Percentiles rank a stretch among this genome's conserved stretches.
Evolutionary conservation across 345 rosid genomes (phyloP).

Genomic region (Dimocarpus longan): DNA sequence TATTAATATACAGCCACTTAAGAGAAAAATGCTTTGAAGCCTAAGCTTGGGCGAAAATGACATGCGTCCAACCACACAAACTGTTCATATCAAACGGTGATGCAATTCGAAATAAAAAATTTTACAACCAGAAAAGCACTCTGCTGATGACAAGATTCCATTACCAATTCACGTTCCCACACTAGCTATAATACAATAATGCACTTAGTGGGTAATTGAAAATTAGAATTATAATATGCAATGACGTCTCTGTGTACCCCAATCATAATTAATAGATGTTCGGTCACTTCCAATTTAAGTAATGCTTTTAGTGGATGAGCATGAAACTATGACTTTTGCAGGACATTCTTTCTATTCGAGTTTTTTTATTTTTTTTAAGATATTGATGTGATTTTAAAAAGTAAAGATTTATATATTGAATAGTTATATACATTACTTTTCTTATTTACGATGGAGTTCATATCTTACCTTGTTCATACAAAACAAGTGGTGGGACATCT

Average conservation of each 20-base stretch:
- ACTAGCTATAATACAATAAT: background rate
- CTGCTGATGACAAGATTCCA: constrained; percentile 31
- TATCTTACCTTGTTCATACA: too few relatives aligned
- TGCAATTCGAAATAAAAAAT: background rate
- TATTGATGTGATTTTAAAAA: background rate
- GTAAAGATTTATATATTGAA: too few relatives aligned
- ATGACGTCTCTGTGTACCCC: background rate
- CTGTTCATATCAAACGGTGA: background rate
- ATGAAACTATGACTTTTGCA: background rate
- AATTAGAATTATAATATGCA: background rate
- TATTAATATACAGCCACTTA: background rate
- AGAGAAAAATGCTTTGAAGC: background rate
- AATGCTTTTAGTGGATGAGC: background rate
- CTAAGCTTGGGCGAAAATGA: constrained; percentile 3
- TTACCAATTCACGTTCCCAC: constrained; percentile 22
- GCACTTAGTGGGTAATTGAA: background rate
- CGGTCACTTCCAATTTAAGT: background rate
- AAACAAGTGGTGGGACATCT: too few relatives aligned
- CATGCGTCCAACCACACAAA: constrained; percentile 1
- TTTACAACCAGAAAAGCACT: background rate
- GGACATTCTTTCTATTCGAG: background rate
- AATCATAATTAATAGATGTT: background rate
- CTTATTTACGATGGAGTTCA: too few relatives aligned
- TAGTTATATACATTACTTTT: too few relatives aligned
- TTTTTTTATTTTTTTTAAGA: background rate